Evolutionary conservation across 116 monocot genomes (phyloP).

Genomic region (Trichopus zeylanicus): DNA sequence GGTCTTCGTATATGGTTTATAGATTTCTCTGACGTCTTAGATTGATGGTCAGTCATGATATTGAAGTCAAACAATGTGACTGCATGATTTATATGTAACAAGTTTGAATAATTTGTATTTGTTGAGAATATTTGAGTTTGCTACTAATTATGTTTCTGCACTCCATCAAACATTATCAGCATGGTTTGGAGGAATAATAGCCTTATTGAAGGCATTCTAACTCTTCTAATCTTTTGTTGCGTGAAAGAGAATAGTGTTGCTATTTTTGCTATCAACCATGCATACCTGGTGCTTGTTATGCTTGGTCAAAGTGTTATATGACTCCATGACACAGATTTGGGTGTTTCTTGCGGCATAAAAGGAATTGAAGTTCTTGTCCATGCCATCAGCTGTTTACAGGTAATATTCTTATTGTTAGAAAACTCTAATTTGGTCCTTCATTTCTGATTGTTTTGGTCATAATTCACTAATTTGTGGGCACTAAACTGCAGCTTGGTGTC

Average conservation of each 20-base stretch:
- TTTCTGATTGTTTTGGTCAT: slow-evolving; percentile 4
- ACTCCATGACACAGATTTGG: neutral
- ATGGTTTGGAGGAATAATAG: too few relatives aligned
- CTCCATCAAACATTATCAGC: neutral
- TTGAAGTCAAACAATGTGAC: neutral
- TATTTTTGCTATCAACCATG: neutral
- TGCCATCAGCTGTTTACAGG: slow-evolving; percentile 89
- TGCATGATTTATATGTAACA: neutral
- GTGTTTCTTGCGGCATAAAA: slow-evolving; percentile 11
- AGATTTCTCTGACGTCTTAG: neutral
- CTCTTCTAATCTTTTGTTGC: too few relatives aligned
- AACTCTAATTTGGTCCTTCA: neutral
- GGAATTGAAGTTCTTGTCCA: slow-evolving; percentile 20
- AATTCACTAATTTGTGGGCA: neutral
- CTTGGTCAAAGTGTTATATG: neutral
- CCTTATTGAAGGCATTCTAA: too few relatives aligned
- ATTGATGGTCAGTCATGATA: neutral
- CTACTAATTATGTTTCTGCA: neutral
- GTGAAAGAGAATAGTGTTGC: neutral
- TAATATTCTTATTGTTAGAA: slow-evolving; percentile 9
- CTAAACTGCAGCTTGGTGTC: slow-evolving; percentile 49
- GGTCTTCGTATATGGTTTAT: too few relatives aligned
- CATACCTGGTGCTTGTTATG: neutral
- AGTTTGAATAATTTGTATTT: neutral
- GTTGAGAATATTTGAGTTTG: neutral